A percentile compares a stretch with the other conserved stretches of the same genome.
phyloP scores from a whole-genome alignment of 306 rosid genomes.

The Cicer cuneatum region DNA sequence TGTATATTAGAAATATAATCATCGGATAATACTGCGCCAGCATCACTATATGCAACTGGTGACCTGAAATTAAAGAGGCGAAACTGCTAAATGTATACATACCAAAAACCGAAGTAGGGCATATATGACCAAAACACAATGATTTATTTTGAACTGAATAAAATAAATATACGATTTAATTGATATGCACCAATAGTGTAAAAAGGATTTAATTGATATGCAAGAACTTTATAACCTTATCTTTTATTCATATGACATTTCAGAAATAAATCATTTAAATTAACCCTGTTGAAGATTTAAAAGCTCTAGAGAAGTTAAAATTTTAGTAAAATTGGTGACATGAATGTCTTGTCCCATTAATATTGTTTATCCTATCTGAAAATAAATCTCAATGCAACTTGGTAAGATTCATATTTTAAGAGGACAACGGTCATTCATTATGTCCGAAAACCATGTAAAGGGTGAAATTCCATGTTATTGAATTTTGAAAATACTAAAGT shows the following conservation, averaged over 20 bases:
- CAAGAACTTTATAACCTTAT: slow-evolving; percentile 18
- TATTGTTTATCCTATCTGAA: neutral
- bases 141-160: neutral
- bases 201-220: neutral
- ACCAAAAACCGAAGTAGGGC: slow-evolving; percentile 36
- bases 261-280: neutral
- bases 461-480: neutral
- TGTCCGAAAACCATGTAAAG: neutral
- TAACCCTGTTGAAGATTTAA: slow-evolving; percentile 18
- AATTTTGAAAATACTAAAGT: neutral
- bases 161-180: too few species aligned
- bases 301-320: neutral
- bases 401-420: neutral
- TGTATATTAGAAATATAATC: slow-evolving; percentile 60
- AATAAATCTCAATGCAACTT: neutral
- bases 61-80: slow-evolving; percentile 66
- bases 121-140: slow-evolving; percentile 1
- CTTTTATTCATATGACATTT: neutral
- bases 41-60: slow-evolving; percentile 78
- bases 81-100: slow-evolving; percentile 27
- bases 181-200: too few species aligned
- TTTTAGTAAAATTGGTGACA: neutral
- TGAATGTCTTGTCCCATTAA: neutral
- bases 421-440: neutral
- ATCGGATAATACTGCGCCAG: slow-evolving; percentile 65